These are phyloP conservation scores for Sequoia sempervirens DNA, from an alignment of 75 land plant genomes.

Conservation along the genomic window DNA sequence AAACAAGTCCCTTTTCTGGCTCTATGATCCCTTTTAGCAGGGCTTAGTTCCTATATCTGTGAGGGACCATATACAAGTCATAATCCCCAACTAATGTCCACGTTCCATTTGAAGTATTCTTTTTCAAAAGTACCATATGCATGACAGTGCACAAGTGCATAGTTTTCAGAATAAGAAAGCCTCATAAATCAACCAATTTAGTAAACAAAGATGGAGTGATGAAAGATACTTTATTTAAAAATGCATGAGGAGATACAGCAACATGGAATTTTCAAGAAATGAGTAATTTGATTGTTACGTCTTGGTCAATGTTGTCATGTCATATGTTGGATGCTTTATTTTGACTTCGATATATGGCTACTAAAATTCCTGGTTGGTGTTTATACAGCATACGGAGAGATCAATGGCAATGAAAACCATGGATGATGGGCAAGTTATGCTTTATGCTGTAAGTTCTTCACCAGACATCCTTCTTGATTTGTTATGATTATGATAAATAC, in stretches of 20 bases:
- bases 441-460: constrained; percentile 58
- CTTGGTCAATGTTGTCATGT: neutral
- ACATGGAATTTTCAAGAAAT: neutral
- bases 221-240: neutral
- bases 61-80: neutral
- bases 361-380: constrained; percentile 5
- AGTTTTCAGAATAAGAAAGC: neutral
- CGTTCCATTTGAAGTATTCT: neutral
- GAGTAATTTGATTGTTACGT: neutral
- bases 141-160: neutral
- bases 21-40: neutral
- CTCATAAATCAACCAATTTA: neutral
- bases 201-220: neutral
- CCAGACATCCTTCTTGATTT: neutral
- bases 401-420: constrained; percentile 90
- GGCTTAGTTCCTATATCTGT: neutral
- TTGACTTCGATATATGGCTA: neutral
- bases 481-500: neutral
- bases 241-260: neutral
- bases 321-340: neutral
- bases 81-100: neutral
- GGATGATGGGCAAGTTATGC: constrained; percentile 94
- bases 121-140: neutral
- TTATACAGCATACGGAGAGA: constrained; percentile 65
- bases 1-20: neutral